A percentile compares a stretch with the other conserved stretches of the same genome.
phyloP scores from a whole-genome alignment of 1,284 basidiomycete genomes.

The Boletellus dicymbophilus region DNA sequence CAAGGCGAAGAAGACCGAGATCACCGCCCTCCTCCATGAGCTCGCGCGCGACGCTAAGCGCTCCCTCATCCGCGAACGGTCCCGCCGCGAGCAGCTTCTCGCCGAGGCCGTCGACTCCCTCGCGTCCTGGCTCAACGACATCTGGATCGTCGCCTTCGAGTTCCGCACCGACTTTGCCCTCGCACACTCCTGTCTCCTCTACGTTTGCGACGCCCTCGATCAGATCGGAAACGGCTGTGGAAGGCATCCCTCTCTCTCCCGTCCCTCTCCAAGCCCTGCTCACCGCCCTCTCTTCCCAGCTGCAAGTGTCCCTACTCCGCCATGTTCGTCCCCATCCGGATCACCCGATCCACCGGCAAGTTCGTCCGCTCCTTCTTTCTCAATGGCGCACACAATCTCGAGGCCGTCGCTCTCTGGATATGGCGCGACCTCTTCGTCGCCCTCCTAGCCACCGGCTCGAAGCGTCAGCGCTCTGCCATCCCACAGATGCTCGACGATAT shows the following conservation, averaged over 20 bases:
- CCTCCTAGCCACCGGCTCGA: slow-evolving; percentile 44
- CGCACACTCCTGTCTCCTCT: slow-evolving; percentile 59
- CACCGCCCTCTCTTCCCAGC: slow-evolving; percentile 8
- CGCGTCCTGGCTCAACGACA: slow-evolving; percentile 56
- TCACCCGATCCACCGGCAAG: slow-evolving; percentile 44
- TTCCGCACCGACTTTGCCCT: slow-evolving; percentile 48
- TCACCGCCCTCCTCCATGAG: slow-evolving; percentile 50
- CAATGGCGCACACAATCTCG: slow-evolving; percentile 49
- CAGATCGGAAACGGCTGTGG: slow-evolving; percentile 44
- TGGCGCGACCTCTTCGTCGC: slow-evolving; percentile 68
- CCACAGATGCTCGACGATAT: slow-evolving; percentile 59
- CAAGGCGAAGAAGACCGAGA: slow-evolving; percentile 53
- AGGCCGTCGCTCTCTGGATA: slow-evolving; percentile 57
- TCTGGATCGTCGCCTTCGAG: slow-evolving; percentile 62
- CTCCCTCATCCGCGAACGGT: slow-evolving; percentile 51
- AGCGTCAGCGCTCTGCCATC: slow-evolving; percentile 39
- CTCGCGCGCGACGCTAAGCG: slow-evolving; percentile 53
- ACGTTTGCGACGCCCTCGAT: slow-evolving; percentile 45
- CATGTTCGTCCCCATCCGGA: slow-evolving; percentile 46
- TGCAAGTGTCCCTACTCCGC: slow-evolving; percentile 38
- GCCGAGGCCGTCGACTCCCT: slow-evolving; percentile 55
- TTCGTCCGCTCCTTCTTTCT: slow-evolving; percentile 51
- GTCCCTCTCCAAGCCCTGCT: slow-evolving; percentile 1
- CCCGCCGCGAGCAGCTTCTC: slow-evolving; percentile 52
- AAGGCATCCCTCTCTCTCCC: slow-evolving; percentile 41